Evolutionary conservation across 2,329 filamentous ascomycete genomes (phyloP).

Genomic region (Bimuria novae-zelandiae): DNA sequence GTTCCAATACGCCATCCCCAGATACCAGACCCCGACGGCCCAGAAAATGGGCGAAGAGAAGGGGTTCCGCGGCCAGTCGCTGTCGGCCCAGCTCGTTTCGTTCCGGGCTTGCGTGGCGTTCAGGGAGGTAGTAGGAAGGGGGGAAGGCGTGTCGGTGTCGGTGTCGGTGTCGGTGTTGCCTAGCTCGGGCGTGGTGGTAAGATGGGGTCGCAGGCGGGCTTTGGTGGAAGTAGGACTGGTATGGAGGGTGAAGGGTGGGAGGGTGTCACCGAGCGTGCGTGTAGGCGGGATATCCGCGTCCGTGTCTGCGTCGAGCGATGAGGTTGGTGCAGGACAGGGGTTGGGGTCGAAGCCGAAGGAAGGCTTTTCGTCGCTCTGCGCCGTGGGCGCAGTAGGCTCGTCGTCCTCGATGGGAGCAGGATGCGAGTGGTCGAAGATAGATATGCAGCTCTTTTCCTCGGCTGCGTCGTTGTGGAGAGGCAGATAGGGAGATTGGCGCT

Average conservation of each 20-base stretch:
- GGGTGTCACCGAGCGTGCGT: background rate
- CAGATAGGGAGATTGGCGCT: background rate
- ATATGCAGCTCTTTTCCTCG: background rate
- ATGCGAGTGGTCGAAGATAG: background rate
- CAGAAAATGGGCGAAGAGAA: background rate
- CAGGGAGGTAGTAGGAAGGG: background rate
- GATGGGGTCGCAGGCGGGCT: background rate
- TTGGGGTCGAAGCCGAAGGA: constrained; percentile 6
- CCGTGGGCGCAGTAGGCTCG: background rate
- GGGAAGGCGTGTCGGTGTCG: background rate
- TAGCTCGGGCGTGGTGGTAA: background rate
- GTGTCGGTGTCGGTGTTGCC: background rate
- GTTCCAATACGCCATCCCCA: constrained; percentile 1
- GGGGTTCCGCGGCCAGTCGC: background rate
- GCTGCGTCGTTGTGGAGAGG: background rate
- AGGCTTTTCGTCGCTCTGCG: background rate
- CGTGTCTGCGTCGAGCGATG: background rate
- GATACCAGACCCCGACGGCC: background rate
- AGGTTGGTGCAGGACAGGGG: background rate
- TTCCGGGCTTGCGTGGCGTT: background rate
- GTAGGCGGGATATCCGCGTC: background rate
- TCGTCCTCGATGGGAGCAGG: background rate
- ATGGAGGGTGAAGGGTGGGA: background rate
- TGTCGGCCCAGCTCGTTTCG: background rate
- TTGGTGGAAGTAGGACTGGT: background rate